Evolutionary conservation across 2,329 filamentous ascomycete genomes (phyloP).

Genomic region (Fusarium austroafricanum): DNA sequence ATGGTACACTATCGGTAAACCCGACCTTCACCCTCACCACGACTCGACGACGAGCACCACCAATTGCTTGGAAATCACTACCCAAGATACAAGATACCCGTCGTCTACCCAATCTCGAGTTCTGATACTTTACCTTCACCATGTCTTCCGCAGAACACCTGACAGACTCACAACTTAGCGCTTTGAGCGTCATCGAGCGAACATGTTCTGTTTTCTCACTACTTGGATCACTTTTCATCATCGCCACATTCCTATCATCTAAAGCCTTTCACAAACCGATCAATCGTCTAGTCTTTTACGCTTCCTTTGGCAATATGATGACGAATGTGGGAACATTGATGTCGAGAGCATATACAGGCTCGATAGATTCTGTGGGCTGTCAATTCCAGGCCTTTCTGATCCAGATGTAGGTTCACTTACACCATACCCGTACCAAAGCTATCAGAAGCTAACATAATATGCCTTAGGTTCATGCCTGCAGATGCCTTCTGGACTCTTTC

Average conservation of each 20-base stretch:
- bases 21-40: not conserved
- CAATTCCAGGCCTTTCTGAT: conserved; percentile 83
- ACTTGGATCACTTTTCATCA: conserved; percentile 76
- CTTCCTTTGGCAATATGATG: conserved; percentile 83
- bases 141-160: conserved; percentile 32
- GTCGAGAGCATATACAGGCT: conserved; percentile 68
- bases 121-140: conserved; percentile 1
- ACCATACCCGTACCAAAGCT: not conserved
- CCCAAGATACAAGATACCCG: not conserved
- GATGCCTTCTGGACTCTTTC: conserved; percentile 82
- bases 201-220: conserved; percentile 77
- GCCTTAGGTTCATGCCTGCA: conserved; percentile 78
- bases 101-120: not conserved
- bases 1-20: conserved; percentile 25
- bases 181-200: conserved; percentile 73
- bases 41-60: conserved; percentile 6
- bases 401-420: conserved; percentile 72
- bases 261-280: conserved; percentile 85
- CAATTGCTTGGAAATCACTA: not conserved
- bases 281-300: conserved; percentile 86
- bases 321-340: conserved; percentile 82
- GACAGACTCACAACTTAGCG: conserved; percentile 57
- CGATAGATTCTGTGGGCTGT: conserved; percentile 65
- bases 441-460: conserved; percentile 37
- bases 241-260: conserved; percentile 76